phyloP scores from a whole-genome alignment of 306 rosid genomes.

The Hippophae rhamnoides region DNA sequence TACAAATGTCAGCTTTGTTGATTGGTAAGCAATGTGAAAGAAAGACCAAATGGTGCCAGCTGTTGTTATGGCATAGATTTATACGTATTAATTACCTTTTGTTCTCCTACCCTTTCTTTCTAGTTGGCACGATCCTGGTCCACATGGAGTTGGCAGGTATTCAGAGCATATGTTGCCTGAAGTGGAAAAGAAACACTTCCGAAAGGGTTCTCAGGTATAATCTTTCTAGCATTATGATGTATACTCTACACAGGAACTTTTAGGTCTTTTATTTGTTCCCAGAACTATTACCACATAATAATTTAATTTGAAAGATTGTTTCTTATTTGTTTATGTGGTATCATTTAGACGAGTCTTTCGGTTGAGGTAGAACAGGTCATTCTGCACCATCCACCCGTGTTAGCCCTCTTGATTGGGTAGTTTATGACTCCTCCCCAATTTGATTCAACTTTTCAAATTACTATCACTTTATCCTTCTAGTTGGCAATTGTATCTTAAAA shows the following conservation, averaged over 20 bases:
- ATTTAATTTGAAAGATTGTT: too few species aligned
- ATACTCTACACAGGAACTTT: not conserved
- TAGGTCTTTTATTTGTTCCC: too few species aligned
- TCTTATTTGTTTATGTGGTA: too few species aligned
- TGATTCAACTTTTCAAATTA: too few species aligned
- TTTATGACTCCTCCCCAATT: too few species aligned
- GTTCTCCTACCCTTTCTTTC: not conserved
- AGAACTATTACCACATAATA: too few species aligned
- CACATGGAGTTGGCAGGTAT: constrained; percentile 89
- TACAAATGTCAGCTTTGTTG: constrained; percentile 84
- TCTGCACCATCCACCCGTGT: too few species aligned
- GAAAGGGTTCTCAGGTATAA: constrained; percentile 93
- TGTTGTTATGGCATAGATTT: constrained; percentile 1
- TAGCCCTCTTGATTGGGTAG: too few species aligned
- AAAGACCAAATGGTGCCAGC: not conserved
- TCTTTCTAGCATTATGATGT: not conserved
- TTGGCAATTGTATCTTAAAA: too few species aligned
- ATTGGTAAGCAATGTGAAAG: constrained; percentile 44
- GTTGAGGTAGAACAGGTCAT: too few species aligned
- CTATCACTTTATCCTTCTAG: too few species aligned
- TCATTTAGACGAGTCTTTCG: too few species aligned
- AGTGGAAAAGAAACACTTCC: constrained; percentile 58
- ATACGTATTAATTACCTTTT: constrained; percentile 7
- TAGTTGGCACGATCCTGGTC: constrained; percentile 76
- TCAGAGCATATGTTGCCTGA: constrained; percentile 79